Evolutionary conservation across 2,329 filamentous ascomycete species (phyloP), one percentile per base, ranked within the genome.

Genomic region (Tolypocladium nubicola): DNA sequence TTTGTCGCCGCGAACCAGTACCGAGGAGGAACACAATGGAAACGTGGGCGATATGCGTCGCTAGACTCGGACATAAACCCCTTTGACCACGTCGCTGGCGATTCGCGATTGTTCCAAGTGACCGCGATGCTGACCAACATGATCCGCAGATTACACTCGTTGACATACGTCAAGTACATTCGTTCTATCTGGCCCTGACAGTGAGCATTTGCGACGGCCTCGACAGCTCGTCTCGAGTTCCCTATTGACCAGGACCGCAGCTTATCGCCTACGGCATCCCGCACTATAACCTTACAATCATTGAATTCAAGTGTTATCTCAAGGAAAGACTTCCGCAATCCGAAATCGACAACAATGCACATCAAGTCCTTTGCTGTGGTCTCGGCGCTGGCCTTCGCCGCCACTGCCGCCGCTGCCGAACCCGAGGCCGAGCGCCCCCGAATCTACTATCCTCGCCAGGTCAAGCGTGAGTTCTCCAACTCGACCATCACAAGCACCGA

Each of bases 151-250:
- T 59, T 64, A 78, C 79, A 69, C 73, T 81, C 77, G 67, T 82
- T 81, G 76, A 78, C 73, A 74, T 63, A 65, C 75, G 79, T 82
- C 80, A 82, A 80, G 75, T 81, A 80, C 80, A 80, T 74, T 83
- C 81, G 75, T 80, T 82, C 64, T 64, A 71, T 68, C 66, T 66
- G 63, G 65, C 69, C 72, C 77, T 80, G 77, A 80, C 78, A 76
- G 69, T 72, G 47, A 68, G 70, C 4, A 23, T 45, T 37, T 30
- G 13, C 30, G n/a, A 33, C 47, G 21, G 3, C 47, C 30, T 19
- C 16, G 16, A 8, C 47, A n/a, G 16, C 47, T 50, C 4, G 47
- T 10, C 16, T 11, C 16, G 2, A 19, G 2, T n/a, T 13, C n/a
- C 11, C 6, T 37, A 33, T 37, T 58, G 35, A 58, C 53, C 4